A percentile compares a stretch with the other conserved stretches of the same genome.
phyloP scores from a whole-genome alignment of 768 basidiomycete species.

The Amanita inopinata region DNA sequence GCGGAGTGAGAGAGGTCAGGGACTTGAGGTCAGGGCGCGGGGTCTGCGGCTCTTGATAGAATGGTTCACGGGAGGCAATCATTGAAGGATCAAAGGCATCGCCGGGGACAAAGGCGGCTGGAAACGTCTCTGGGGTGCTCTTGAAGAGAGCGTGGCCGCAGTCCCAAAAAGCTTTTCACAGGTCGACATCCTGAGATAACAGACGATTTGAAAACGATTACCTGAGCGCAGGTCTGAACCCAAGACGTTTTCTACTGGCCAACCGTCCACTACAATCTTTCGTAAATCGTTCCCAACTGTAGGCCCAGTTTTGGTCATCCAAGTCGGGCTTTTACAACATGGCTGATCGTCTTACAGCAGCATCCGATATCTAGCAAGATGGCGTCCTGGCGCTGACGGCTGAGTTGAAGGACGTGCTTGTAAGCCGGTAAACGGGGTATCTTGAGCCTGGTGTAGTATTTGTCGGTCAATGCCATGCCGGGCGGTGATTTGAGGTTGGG shows the following conservation, averaged over 20 bases:
- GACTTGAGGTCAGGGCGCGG: constrained; percentile 10
- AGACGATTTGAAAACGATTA: constrained; percentile 9
- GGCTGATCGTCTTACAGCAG: constrained; percentile 25
- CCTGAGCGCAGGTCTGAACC: constrained; percentile 28
- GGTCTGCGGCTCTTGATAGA: constrained; percentile 8
- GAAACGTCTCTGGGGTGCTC: constrained; percentile 40
- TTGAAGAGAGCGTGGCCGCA: constrained; percentile 53
- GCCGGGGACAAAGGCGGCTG: constrained; percentile 45
- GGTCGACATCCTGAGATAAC: no score
- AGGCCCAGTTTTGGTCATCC: neutral
- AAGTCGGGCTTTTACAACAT: neutral
- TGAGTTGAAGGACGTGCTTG: constrained; percentile 20
- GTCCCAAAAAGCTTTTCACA: constrained; percentile 53
- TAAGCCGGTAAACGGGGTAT: constrained; percentile 27
- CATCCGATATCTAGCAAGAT: constrained; percentile 36
- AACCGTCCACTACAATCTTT: constrained; percentile 30
- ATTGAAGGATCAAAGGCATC: constrained; percentile 39
- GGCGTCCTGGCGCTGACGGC: constrained; percentile 16
- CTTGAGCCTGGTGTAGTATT: constrained; percentile 17
- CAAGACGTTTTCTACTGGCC: constrained; percentile 25
- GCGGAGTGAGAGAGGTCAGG: constrained; percentile 18
- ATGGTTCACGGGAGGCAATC: constrained; percentile 21
- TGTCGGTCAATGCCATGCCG: neutral
- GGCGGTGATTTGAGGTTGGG: no score
- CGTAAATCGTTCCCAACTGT: constrained; percentile 32